Base-by-base conservation (phyloP, 2,329 filamentous ascomycete genomes). In the Paraphoma sp. region DNA sequence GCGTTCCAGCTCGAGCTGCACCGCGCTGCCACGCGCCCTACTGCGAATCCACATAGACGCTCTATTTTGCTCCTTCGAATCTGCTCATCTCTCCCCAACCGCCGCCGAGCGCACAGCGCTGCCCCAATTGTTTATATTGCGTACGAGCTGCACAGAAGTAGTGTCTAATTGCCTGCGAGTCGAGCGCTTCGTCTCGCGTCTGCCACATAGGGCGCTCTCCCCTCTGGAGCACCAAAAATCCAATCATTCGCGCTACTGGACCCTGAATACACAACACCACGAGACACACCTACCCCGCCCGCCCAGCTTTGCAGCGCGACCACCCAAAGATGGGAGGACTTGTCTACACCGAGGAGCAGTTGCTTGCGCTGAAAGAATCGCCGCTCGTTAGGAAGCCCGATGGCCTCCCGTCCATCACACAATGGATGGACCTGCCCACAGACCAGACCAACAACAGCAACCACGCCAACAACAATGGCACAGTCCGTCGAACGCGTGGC, bases 351-450 rank as follows among this genome's bases (percentile, higher is more conserved):
- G 83, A 86, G 77, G 91, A 93, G 63, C 85, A 90, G 78, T 83
- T 98, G 67, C 82, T 92, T 69, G 83, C 84, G 75, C 82, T 98
- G 70, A 87, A 89, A 78, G 83, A 89, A 57, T 97, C 94, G 63
- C 93, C 93, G 64, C 83, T 97, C 76, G 93, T 93, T 72, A 81
- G 85, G 68, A 96, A 91, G 78, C 94, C 94, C 45, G 82, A 89
- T 62, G 86, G 84, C 62, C 84, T 97, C 45, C 93, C 93, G 63
- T 90, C 92, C 28, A 86, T 89, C 62, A 92, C 96, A 80, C 92
- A 96, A 82, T 98, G 93, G 93, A 96, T 97, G 92, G 93, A 94
- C 90, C 96, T 68, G 44, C 65, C 71, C 17, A 56, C 63, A 28
- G 73, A 75, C 23, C 67, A 71, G 33, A 40, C 54, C 53, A 67